Conservation (phyloP, 331 rosid species). For the Erythrophleum ivorense region DNA sequence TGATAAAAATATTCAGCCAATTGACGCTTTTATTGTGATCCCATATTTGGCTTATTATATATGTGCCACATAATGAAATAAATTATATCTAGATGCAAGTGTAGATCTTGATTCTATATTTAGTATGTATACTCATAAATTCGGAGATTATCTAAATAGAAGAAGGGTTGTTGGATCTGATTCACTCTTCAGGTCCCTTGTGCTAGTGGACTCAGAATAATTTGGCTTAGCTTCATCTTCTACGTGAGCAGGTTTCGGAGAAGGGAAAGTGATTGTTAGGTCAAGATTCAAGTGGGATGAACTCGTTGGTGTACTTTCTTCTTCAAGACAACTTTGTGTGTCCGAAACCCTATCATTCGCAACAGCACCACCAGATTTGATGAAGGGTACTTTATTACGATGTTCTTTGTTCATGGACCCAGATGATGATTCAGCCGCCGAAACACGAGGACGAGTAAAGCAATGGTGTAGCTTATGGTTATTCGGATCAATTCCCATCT, state of each 20-base stretch:
- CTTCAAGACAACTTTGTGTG: neutral
- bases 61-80: no score
- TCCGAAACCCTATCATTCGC: neutral
- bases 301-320: constrained; percentile 4
- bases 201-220: neutral
- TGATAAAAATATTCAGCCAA: no score
- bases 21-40: no score
- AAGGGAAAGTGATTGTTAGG: constrained; percentile 52
- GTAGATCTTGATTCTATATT: no score
- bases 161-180: constrained; percentile 39
- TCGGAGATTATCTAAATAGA: constrained; percentile 33
- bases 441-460: neutral
- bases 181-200: constrained; percentile 29
- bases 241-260: neutral
- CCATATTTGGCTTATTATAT: no score
- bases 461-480: constrained; percentile 35
- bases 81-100: no score
- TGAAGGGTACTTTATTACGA: neutral
- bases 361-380: neutral
- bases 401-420: constrained; percentile 19
- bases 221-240: neutral
- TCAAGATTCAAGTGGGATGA: constrained; percentile 48
- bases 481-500: constrained; percentile 74
- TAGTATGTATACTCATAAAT: no score
- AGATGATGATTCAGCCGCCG: neutral